Evolutionary conservation across 202 grass and related monocot genomes (phyloP).

Genomic region (Zizania palustris): DNA sequence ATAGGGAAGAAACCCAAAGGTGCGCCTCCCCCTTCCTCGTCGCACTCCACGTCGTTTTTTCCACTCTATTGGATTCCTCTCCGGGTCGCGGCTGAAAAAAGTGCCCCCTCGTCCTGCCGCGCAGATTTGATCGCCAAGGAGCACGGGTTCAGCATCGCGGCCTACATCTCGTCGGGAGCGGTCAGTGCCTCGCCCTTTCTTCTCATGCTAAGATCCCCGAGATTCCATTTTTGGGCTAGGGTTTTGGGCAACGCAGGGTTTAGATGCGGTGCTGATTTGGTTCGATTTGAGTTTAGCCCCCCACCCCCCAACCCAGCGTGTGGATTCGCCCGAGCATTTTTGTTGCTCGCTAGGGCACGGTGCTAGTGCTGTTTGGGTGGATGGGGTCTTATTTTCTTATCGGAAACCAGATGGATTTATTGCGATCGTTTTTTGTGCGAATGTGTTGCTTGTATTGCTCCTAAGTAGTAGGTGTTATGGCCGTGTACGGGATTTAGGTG

Average conservation of each 20-base stretch:
- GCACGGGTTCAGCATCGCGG: conserved; percentile 65
- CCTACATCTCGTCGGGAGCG: conserved; percentile 65
- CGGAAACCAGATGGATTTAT: conserved; percentile 10
- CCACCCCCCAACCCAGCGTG: not conserved
- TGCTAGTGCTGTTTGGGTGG: conserved; percentile 5
- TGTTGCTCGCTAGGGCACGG: conserved; percentile 1
- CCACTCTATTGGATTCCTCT: not conserved
- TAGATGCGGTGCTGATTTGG: not conserved
- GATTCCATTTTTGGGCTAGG: conserved; percentile 34
- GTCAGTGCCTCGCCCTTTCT: conserved; percentile 37
- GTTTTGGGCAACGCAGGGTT: conserved; percentile 20
- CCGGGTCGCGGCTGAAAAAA: conserved; percentile 21
- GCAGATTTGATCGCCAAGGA: conserved; percentile 79
- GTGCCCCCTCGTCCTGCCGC: not conserved
- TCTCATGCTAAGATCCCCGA: conserved; percentile 22
- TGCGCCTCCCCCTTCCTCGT: not conserved
- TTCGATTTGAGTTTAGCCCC: conserved; percentile 9
- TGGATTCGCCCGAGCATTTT: not conserved
- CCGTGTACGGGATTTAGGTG: not conserved
- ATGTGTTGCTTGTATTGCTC: not conserved
- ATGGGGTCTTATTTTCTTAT: conserved; percentile 20
- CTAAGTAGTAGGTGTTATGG: not conserved
- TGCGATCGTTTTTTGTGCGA: not conserved
- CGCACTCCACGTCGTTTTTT: not conserved
- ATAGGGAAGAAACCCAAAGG: conserved; percentile 83